Evolutionary conservation across 2,329 filamentous ascomycete species (phyloP).

Genomic region (Cytospora piceicola): DNA sequence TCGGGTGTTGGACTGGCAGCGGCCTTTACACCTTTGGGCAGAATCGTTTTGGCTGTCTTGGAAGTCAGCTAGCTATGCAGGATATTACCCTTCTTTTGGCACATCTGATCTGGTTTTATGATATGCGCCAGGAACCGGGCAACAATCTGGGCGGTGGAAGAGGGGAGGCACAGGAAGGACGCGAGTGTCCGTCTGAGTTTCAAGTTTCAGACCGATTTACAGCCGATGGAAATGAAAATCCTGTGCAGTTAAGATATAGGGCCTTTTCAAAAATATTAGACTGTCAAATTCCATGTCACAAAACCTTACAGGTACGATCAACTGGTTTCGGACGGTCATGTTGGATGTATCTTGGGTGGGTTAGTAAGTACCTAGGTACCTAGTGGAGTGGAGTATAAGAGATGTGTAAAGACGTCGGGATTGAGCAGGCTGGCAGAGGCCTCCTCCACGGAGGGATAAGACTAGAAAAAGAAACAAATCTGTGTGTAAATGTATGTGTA

Average conservation of each 20-base stretch:
- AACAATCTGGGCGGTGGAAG: background rate
- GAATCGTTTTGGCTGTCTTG: background rate
- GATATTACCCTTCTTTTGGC: background rate
- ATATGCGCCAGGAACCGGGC: background rate
- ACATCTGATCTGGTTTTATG: background rate
- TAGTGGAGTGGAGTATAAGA: too few relatives aligned
- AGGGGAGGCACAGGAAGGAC: background rate
- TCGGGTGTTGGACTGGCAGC: background rate
- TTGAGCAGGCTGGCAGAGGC: too few relatives aligned
- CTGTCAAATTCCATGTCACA: too few relatives aligned
- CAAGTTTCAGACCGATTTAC: background rate
- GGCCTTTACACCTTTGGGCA: slow-evolving; percentile 1
- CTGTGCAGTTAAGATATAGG: background rate
- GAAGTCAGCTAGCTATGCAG: background rate
- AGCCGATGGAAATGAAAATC: background rate
- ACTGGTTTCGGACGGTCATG: too few relatives aligned
- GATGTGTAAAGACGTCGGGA: too few relatives aligned
- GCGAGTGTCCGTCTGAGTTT: slow-evolving; percentile 1
- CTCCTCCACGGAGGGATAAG: too few relatives aligned
- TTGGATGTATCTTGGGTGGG: too few relatives aligned
- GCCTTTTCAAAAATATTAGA: background rate
- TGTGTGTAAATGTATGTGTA: too few relatives aligned
- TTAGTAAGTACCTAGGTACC: too few relatives aligned
- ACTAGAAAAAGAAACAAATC: too few relatives aligned
- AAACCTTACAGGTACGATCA: too few relatives aligned